A percentile compares a stretch with the other conserved stretches of the same genome.
These are phyloP conservation scores for Isabelozyma pseudorhagii DNA, from an alignment of 805 yeast species.

Conservation along the genomic window DNA sequence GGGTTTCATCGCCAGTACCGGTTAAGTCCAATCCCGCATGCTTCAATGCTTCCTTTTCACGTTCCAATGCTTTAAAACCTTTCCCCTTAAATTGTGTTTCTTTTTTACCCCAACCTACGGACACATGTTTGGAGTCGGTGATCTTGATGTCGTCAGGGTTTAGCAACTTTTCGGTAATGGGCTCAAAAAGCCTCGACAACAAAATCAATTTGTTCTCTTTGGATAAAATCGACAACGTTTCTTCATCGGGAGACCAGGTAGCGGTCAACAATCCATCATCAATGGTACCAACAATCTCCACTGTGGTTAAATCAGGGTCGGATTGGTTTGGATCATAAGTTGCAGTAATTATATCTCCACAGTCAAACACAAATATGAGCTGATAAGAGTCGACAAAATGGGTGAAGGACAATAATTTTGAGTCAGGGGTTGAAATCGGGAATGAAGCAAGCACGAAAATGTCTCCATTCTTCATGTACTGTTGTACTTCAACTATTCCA, in stretches of 20 bases:
- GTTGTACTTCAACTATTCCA: slow-evolving; percentile 70
- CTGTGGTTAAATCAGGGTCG: slow-evolving; percentile 53
- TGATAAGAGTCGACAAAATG: slow-evolving; percentile 72
- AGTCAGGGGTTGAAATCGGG: slow-evolving; percentile 38
- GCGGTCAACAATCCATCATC: slow-evolving; percentile 75
- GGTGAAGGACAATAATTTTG: slow-evolving; percentile 48
- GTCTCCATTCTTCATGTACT: slow-evolving; percentile 63
- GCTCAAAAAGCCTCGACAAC: slow-evolving; percentile 75
- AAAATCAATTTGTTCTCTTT: slow-evolving; percentile 57
- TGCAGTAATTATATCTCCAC: slow-evolving; percentile 75
- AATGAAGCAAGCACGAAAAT: slow-evolving; percentile 58
- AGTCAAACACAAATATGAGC: slow-evolving; percentile 60
- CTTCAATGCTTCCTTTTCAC: slow-evolving; percentile 54
- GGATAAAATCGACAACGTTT: slow-evolving; percentile 70
- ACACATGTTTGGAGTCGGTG: slow-evolving; percentile 72
- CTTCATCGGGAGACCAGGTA: slow-evolving; percentile 90
- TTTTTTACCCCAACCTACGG: slow-evolving; percentile 97
- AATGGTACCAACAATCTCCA: slow-evolving; percentile 79
- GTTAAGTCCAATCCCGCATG: slow-evolving; percentile 69
- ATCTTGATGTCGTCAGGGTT: slow-evolving; percentile 57
- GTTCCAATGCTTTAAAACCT: slow-evolving; percentile 79
- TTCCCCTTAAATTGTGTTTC: slow-evolving; percentile 96
- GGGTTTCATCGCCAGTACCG: slow-evolving; percentile 51
- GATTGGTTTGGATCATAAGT: slow-evolving; percentile 50
- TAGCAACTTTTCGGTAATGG: slow-evolving; percentile 63